Evolutionary conservation across 805 yeast species (phyloP).

Genomic region (Kodamaea restingae): DNA sequence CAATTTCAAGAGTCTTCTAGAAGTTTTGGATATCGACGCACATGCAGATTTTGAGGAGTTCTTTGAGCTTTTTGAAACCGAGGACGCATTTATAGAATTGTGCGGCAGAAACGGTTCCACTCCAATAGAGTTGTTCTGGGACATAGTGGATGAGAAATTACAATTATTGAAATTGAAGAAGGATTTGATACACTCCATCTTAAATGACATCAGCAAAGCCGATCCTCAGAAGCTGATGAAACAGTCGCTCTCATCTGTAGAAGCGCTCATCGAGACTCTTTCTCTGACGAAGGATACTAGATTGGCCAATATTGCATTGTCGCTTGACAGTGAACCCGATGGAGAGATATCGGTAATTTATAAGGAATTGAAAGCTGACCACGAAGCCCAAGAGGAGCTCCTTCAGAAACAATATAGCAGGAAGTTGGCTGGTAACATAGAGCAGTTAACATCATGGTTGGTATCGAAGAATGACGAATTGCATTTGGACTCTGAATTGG

Average conservation of each 20-base stretch:
- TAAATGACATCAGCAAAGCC: conserved; percentile 7
- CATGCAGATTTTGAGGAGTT: conserved; percentile 59
- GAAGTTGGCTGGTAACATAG: conserved; percentile 10
- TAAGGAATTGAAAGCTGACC: conserved; percentile 24
- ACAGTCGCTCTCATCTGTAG: conserved; percentile 8
- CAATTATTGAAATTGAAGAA: conserved; percentile 53
- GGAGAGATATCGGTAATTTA: conserved; percentile 23
- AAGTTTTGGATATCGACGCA: conserved; percentile 42
- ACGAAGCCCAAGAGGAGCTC: conserved; percentile 14
- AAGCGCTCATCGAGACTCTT: conserved; percentile 18
- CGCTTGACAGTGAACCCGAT: conserved; percentile 7
- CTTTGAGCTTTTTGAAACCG: conserved; percentile 47
- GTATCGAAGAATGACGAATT: conserved; percentile 5
- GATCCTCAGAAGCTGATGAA: conserved; percentile 4
- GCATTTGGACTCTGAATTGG: conserved; percentile 1
- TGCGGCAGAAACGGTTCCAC: conserved; percentile 77
- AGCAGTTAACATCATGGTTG: conserved; percentile 18
- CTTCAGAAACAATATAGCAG: conserved; percentile 11
- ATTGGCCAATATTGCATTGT: conserved; percentile 18
- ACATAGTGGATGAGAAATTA: conserved; percentile 59
- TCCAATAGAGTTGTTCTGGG: conserved; percentile 74
- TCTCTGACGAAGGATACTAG: conserved; percentile 26
- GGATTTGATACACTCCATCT: conserved; percentile 49
- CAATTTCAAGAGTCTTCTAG: conserved; percentile 47
- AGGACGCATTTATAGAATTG: conserved; percentile 52